Base-by-base conservation (phyloP, 1,284 basidiomycete genomes). In the Kalmanozyma brasiliensis region DNA sequence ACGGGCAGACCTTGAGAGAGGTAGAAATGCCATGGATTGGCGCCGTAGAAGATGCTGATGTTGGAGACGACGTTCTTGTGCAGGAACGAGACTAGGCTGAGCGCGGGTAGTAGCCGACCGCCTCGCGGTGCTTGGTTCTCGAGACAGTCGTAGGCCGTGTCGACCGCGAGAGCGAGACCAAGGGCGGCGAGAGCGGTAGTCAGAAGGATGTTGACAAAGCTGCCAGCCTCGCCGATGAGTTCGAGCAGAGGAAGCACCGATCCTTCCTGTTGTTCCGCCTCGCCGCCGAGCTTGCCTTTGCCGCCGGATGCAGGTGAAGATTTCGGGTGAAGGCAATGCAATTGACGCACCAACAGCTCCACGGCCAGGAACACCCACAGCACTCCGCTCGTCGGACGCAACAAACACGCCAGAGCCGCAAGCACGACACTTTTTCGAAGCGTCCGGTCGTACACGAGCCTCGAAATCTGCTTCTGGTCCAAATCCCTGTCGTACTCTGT, bases 21-120 rank as follows among this genome's bases (percentile, higher is more conserved):
- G 79, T 98, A 98, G 82, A 92, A 98, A 77, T 95, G 90, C 88
- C 89, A 91, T 0, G 90, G 84, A 63, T 88, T 92, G 3, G 86
- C 84, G n/a, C 96, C 96, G 80, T 98, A 99, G 81, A 97, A 98
- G n/a, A 90, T 84, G 0, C 96, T 94, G 17, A 98, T 86, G 33
- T 65, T 58, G 23, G 63, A 41, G 8, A 82, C 45, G 0, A 92
- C 84, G 77, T 96, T 95, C 41, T 90, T 89, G 36, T 85, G 83
- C 24, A 96, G 78, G 79, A 98, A 91, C 79, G 92, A 93, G 41
- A 91, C 83, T 1, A 92, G 87, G 0, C 94, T 91, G 69, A 94
- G 87, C 0, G 90, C 91, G 5, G 62, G 60, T 6, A 65, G 44
- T 1, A 86, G 83, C 33, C 81, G 13, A 5, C 30, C 37, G 14